phyloP scores from a whole-genome alignment of 805 yeast genomes.

The Saccharomycopsis vini region DNA sequence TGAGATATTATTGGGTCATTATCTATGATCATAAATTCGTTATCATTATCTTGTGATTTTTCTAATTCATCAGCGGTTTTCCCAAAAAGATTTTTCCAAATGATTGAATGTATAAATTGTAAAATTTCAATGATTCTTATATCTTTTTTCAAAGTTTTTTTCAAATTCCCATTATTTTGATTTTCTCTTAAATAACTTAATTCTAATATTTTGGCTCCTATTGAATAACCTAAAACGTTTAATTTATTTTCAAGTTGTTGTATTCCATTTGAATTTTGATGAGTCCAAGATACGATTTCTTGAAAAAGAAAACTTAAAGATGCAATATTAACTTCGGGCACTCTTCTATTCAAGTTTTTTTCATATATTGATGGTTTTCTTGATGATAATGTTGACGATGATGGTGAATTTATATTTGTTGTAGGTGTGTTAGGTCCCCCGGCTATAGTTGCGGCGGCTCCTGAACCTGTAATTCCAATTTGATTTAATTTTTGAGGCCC shows the following conservation, averaged over 20 bases:
- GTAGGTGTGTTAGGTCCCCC: too few relatives aligned
- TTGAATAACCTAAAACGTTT: constrained; percentile 66
- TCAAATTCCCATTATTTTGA: constrained; percentile 22
- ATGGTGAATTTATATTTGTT: constrained; percentile 23
- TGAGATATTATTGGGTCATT: constrained; percentile 61
- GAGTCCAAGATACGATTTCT: constrained; percentile 61
- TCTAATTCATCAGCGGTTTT: constrained; percentile 67
- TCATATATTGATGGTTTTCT: constrained; percentile 44
- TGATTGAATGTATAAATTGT: constrained; percentile 60
- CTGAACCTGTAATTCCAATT: constrained; percentile 21
- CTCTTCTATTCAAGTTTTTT: constrained; percentile 54
- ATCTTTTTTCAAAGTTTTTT: constrained; percentile 54
- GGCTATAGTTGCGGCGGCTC: constrained; percentile 13
- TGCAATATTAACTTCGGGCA: constrained; percentile 58
- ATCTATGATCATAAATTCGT: constrained; percentile 64
- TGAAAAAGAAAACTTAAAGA: constrained; percentile 61
- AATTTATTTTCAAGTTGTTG: constrained; percentile 56
- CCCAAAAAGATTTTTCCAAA: constrained; percentile 73
- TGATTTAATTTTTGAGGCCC: constrained; percentile 16
- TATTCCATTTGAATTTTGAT: constrained; percentile 53
- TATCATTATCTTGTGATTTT: constrained; percentile 56
- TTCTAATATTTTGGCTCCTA: constrained; percentile 67
- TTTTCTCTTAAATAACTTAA: constrained; percentile 63
- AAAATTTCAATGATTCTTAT: constrained; percentile 54
- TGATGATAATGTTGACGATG: constrained; percentile 25